Percentiles rank a stretch among this genome's conserved stretches.
Evolutionary conservation across 2,329 filamentous ascomycete species (phyloP).

Genomic region (Endoconidiophora polonica): DNA sequence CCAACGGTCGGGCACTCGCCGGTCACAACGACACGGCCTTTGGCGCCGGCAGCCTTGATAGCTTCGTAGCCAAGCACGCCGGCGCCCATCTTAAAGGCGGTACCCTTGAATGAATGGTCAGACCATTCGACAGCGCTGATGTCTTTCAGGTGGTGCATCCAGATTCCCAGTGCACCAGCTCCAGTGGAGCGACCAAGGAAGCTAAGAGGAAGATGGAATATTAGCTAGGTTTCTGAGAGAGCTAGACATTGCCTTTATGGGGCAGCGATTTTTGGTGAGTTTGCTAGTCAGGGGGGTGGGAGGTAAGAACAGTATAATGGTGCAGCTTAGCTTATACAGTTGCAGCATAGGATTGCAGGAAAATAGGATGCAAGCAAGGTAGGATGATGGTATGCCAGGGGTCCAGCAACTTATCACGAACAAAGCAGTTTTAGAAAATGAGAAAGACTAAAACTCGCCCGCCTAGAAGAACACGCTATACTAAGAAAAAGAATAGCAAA

Average conservation of each 20-base stretch:
- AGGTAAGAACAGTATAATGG: no score
- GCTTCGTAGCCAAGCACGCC: conserved; percentile 37
- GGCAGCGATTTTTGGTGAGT: not conserved
- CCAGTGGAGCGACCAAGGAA: conserved; percentile 23
- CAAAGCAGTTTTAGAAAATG: no score
- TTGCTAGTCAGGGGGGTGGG: no score
- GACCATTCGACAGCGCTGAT: conserved; percentile 17
- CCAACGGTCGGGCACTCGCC: conserved; percentile 41
- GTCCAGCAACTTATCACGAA: no score
- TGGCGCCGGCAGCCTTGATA: conserved; percentile 30
- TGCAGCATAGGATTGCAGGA: no score
- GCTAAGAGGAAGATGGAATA: conserved; percentile 19
- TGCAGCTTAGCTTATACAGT: no score
- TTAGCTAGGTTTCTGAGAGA: not conserved
- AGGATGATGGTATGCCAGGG: no score
- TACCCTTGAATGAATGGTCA: conserved; percentile 22
- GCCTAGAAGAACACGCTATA: no score
- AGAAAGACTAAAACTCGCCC: no score
- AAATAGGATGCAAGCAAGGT: no score
- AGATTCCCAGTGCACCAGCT: conserved; percentile 21
- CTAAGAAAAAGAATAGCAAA: no score
- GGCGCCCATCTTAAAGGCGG: conserved; percentile 37
- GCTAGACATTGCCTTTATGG: not conserved
- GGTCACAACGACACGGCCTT: conserved; percentile 32
- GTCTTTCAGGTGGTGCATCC: conserved; percentile 26